Conservation (phyloP, 257 asterid species). For the Rehmannia glutinosa region DNA sequence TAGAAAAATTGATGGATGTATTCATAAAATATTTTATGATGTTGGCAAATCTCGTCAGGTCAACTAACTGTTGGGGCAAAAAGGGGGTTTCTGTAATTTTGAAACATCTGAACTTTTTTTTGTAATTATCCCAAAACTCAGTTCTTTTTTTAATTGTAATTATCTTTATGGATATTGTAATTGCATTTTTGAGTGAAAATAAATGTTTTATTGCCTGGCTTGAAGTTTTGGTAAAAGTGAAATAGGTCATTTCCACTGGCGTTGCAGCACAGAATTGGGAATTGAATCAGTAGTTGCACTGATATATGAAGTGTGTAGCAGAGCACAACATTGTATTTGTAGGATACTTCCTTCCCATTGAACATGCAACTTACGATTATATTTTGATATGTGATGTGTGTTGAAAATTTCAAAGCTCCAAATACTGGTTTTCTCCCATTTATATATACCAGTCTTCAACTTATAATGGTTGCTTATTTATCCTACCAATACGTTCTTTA, state of each 20-base stretch:
- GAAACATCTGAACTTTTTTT: no score
- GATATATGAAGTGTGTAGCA: not conserved
- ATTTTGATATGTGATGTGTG: not conserved
- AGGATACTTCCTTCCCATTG: not conserved
- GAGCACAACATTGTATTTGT: not conserved
- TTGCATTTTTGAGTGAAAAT: not conserved
- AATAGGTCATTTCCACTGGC: not conserved
- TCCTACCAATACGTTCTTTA: not conserved
- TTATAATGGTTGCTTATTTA: not conserved
- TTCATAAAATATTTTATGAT: no score
- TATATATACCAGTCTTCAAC: not conserved
- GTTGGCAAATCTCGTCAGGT: no score
- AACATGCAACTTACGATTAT: not conserved
- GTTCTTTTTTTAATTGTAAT: not conserved
- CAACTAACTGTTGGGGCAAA: no score
- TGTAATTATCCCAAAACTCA: no score
- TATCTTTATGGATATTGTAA: not conserved
- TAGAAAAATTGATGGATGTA: no score
- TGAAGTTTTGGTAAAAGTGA: not conserved
- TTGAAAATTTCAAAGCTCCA: not conserved
- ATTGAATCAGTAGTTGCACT: not conserved
- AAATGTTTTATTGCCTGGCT: slow-evolving; percentile 1
- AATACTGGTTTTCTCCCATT: not conserved
- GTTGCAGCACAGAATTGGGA: not conserved
- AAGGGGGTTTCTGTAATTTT: no score